These are phyloP conservation scores for Abelmoschus esculentus DNA, from an alignment of 345 rosid species.

Conservation along the genomic window DNA sequence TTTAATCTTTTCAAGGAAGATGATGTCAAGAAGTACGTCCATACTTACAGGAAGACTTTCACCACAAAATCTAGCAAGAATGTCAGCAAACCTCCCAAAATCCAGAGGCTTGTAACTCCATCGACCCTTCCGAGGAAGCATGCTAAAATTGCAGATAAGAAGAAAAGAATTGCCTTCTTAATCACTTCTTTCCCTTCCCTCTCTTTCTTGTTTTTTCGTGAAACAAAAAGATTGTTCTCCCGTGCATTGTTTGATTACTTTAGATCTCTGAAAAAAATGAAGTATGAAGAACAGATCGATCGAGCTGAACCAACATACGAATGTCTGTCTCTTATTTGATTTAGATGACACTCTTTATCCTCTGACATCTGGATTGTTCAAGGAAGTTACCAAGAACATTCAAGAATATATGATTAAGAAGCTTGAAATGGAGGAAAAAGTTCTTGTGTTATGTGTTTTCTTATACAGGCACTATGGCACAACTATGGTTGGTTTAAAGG, in stretches of 20 bases:
- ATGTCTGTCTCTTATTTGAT: conserved; percentile 60
- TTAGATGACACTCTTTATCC: conserved; percentile 86
- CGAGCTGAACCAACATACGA: conserved; percentile 25
- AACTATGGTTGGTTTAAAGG: conserved; percentile 97
- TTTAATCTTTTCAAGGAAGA: too few relatives aligned
- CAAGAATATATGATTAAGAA: conserved; percentile 71
- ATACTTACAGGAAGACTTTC: too few relatives aligned
- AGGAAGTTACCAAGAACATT: conserved; percentile 48
- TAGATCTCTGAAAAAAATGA: conserved; percentile 27
- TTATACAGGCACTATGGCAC: conserved; percentile 83
- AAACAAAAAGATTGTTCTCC: too few relatives aligned
- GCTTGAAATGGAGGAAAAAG: conserved; percentile 51
- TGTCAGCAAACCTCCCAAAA: too few relatives aligned
- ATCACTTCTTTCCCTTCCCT: background rate
- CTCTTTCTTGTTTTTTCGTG: too few relatives aligned
- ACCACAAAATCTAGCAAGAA: too few relatives aligned
- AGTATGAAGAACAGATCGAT: conserved; percentile 24
- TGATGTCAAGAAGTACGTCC: too few relatives aligned
- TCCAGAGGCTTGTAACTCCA: too few relatives aligned
- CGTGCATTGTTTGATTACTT: background rate
- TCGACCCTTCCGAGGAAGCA: too few relatives aligned
- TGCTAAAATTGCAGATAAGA: too few relatives aligned
- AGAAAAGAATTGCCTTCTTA: background rate
- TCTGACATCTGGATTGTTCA: conserved; percentile 56
- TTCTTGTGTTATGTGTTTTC: conserved; percentile 51